Conservation (phyloP, 495 filamentous ascomycete genomes). For the Aspergillus campestris region DNA sequence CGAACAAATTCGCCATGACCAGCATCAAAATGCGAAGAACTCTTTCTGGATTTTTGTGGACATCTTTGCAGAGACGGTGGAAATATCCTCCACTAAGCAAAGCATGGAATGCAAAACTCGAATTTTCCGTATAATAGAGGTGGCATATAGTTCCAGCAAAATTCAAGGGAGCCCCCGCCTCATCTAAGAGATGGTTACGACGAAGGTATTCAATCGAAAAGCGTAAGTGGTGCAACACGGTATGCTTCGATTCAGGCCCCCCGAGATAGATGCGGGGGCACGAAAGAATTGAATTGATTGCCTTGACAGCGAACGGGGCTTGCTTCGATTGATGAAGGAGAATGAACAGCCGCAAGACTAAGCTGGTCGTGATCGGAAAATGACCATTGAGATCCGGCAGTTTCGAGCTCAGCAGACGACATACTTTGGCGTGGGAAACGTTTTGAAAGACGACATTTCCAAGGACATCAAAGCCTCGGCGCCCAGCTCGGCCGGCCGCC, state of each 20-base stretch:
- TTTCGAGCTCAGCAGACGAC: constrained; percentile 58
- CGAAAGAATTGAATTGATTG: constrained; percentile 57
- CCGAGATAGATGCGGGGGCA: constrained; percentile 62
- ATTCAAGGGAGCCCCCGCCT: constrained; percentile 54
- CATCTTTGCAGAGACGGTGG: constrained; percentile 47
- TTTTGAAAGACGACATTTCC: constrained; percentile 74
- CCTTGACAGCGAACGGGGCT: constrained; percentile 49
- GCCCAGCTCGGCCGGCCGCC: constrained; percentile 66
- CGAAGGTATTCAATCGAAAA: constrained; percentile 77
- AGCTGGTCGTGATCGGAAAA: constrained; percentile 66
- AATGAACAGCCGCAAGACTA: constrained; percentile 60
- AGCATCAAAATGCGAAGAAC: constrained; percentile 49
- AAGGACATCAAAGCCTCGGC: constrained; percentile 70
- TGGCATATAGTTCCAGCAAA: constrained; percentile 60
- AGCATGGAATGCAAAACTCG: constrained; percentile 65
- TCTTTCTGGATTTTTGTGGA: constrained; percentile 25
- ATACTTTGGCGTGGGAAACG: constrained; percentile 44
- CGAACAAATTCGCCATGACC: constrained; percentile 61
- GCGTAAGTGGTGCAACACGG: constrained; percentile 63
- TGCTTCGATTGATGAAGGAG: constrained; percentile 56
- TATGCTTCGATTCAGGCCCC: constrained; percentile 49
- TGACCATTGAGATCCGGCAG: constrained; percentile 68
- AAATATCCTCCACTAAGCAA: constrained; percentile 62
- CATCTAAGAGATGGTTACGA: constrained; percentile 53
- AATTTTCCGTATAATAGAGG: constrained; percentile 65